Evolutionary conservation across 495 filamentous ascomycete species (phyloP).

Genomic region (Penicillium egyptiacum): DNA sequence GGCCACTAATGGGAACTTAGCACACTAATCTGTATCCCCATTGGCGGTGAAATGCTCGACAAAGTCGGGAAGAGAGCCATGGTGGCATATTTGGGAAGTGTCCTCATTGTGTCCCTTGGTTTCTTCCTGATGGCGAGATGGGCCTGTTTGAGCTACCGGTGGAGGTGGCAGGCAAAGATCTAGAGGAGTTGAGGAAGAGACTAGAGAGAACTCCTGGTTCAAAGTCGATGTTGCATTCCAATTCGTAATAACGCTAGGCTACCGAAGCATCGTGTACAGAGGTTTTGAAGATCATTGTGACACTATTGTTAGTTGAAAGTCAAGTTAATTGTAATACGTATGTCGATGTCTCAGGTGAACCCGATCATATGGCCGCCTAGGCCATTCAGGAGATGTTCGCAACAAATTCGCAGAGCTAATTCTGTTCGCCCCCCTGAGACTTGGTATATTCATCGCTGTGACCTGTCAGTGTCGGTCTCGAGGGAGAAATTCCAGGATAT

Average conservation of each 20-base stretch:
- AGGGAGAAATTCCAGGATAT: not conserved
- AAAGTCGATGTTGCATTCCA: slow-evolving; percentile 7
- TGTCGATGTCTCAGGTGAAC: not conserved
- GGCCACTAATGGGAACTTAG: slow-evolving; percentile 18
- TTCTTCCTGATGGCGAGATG: slow-evolving; percentile 48
- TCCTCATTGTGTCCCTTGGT: slow-evolving; percentile 38
- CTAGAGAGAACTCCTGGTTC: not conserved
- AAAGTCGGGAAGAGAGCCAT: slow-evolving; percentile 37
- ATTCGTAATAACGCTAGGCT: not conserved
- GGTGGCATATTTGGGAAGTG: slow-evolving; percentile 38
- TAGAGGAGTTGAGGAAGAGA: slow-evolving; percentile 14
- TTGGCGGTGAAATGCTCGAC: slow-evolving; percentile 45
- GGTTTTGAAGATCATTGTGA: not conserved
- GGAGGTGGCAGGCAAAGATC: slow-evolving; percentile 44
- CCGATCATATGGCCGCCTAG: not conserved
- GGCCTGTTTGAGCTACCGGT: slow-evolving; percentile 50
- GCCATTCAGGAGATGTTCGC: not conserved
- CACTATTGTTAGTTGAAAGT: not conserved
- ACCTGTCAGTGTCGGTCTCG: not conserved
- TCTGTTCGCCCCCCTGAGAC: slow-evolving; percentile 69
- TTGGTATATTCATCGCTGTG: slow-evolving; percentile 66
- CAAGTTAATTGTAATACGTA: not conserved
- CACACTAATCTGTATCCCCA: slow-evolving; percentile 41
- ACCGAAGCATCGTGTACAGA: slow-evolving; percentile 2
- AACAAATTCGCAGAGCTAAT: slow-evolving; percentile 45